Conservation (phyloP, 805 yeast genomes). For the Zygosaccharomyces bisporus region DNA sequence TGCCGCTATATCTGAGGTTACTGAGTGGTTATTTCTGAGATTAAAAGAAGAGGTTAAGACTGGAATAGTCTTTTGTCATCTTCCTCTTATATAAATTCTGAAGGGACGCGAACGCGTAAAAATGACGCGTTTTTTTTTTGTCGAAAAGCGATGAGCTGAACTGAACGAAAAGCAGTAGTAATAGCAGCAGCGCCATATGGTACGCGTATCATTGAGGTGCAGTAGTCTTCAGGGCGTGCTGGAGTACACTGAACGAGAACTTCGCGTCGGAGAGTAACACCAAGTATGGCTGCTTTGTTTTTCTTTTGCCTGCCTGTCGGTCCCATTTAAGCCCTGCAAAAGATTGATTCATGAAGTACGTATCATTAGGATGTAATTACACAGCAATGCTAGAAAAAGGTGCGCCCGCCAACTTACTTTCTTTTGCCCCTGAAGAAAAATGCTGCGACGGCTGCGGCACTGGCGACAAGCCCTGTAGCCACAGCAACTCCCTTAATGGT, state of each 20-base stretch:
- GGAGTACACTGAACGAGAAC: not conserved
- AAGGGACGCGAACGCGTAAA: slow-evolving; percentile 19
- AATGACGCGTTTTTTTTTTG: slow-evolving; percentile 7
- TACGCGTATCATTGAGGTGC: not conserved
- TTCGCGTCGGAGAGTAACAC: not conserved
- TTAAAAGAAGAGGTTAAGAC: not conserved
- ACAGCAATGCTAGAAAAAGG: not conserved
- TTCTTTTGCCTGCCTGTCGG: not conserved
- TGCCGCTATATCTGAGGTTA: slow-evolving; percentile 4
- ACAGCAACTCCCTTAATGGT: slow-evolving; percentile 87
- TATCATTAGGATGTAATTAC: not conserved
- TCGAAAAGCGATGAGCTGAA: slow-evolving; percentile 4
- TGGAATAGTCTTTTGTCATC: slow-evolving; percentile 2
- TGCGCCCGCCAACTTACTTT: slow-evolving; percentile 11
- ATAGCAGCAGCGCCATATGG: not conserved
- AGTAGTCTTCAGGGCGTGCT: not conserved
- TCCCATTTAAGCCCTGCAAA: not conserved
- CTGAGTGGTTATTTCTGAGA: not conserved
- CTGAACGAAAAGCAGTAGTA: not conserved
- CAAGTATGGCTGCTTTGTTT: not conserved
- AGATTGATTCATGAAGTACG: not conserved
- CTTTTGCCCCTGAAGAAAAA: slow-evolving; percentile 23
- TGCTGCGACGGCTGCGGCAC: slow-evolving; percentile 60
- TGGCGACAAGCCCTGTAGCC: slow-evolving; percentile 79
- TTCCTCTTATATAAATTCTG: slow-evolving; percentile 8